Conservation (phyloP, 2,329 filamentous ascomycete species). For the Conoideocrella luteorostrata region DNA sequence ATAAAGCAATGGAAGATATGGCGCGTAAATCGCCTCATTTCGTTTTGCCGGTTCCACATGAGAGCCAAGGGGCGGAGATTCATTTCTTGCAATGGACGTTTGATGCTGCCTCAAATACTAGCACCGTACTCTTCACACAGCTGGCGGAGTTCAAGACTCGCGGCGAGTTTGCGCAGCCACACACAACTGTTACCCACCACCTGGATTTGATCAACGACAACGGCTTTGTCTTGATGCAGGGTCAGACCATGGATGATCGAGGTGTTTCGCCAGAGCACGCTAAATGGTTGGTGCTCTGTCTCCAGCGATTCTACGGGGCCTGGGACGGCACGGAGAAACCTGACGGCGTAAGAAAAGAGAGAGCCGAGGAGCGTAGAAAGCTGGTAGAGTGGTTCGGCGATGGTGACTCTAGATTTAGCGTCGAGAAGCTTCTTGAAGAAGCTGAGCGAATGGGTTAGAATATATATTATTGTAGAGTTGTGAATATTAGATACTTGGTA, state of each 20-base stretch:
- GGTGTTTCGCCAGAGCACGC: conserved; percentile 76
- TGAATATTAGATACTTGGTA: no score
- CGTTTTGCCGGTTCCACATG: conserved; percentile 76
- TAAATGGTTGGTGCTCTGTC: conserved; percentile 83
- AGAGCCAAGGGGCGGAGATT: conserved; percentile 70
- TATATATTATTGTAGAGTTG: no score
- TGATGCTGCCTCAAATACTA: conserved; percentile 56
- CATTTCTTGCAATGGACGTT: conserved; percentile 97
- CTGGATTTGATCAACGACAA: conserved; percentile 68
- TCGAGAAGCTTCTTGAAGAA: conserved; percentile 83
- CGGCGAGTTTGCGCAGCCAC: conserved; percentile 82
- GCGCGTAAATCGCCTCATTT: conserved; percentile 79
- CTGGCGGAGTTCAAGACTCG: conserved; percentile 88
- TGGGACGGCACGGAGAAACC: conserved; percentile 41
- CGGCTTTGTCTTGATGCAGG: conserved; percentile 80
- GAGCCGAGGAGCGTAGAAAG: conserved; percentile 55
- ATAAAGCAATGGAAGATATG: conserved; percentile 61
- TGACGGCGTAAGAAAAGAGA: conserved; percentile 42
- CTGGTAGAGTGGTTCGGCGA: conserved; percentile 75
- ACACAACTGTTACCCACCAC: conserved; percentile 92
- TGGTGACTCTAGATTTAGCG: conserved; percentile 72
- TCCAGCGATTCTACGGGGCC: conserved; percentile 88
- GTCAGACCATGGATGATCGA: conserved; percentile 66
- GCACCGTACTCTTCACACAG: conserved; percentile 85
- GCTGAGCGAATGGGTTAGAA: conserved; percentile 67